phyloP scores from a whole-genome alignment of 352 stramenopile species.

The Globisporangium okanoganense region DNA sequence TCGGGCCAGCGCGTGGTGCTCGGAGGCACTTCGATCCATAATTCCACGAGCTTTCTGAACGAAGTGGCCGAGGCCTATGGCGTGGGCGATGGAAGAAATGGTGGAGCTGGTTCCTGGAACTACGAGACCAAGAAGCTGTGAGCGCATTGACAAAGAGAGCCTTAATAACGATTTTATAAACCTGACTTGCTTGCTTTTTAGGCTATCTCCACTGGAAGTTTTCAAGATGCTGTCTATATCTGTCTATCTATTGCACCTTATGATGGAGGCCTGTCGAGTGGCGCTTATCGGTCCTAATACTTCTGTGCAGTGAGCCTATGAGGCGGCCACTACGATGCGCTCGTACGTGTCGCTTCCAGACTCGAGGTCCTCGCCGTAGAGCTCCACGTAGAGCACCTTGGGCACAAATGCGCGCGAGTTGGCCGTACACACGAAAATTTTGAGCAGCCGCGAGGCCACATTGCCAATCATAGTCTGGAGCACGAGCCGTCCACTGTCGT shows the following conservation, averaged over 20 bases:
- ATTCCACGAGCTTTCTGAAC: slow-evolving; percentile 96
- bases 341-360: slow-evolving; percentile 56
- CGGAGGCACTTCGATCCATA: slow-evolving; percentile 95
- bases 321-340: slow-evolving; percentile 39
- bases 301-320: not conserved
- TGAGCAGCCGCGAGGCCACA: slow-evolving; percentile 49
- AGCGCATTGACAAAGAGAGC: not conserved
- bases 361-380: slow-evolving; percentile 54
- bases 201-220: not conserved
- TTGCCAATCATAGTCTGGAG: slow-evolving; percentile 55
- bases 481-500: slow-evolving; percentile 45
- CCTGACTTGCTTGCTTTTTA: slow-evolving; percentile 1
- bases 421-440: slow-evolving; percentile 69
- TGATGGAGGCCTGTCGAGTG: not conserved
- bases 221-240: not conserved
- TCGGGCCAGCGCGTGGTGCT: slow-evolving; percentile 91
- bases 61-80: slow-evolving; percentile 81
- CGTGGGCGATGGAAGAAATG: slow-evolving; percentile 15
- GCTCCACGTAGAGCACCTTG: slow-evolving; percentile 72
- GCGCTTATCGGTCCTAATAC: not conserved
- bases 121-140: slow-evolving; percentile 67
- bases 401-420: slow-evolving; percentile 57
- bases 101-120: slow-evolving; percentile 29
- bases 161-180: slow-evolving; percentile 10
- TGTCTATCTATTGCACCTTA: not conserved